These are phyloP conservation scores for Candida tetrigidarum DNA, from an alignment of 1,139 yeast genomes.

Conservation along the genomic window DNA sequence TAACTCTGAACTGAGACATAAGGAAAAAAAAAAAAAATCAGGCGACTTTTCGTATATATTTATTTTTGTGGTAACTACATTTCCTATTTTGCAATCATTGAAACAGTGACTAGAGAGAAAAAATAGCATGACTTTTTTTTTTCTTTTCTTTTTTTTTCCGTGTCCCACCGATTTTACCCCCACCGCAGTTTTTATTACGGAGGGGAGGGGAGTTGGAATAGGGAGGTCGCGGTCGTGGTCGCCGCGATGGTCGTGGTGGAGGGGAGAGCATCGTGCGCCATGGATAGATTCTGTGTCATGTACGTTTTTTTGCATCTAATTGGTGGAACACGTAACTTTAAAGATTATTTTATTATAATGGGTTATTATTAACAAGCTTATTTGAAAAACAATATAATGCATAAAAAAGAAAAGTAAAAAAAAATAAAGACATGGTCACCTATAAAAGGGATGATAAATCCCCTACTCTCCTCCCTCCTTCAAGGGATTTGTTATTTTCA, in stretches of 20 bases:
- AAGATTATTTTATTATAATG: slow-evolving; percentile 1
- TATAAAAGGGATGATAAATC: slow-evolving; percentile 4
- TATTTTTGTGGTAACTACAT: neutral
- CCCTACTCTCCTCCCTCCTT: neutral
- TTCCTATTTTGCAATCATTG: too few species aligned
- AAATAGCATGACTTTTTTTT: neutral
- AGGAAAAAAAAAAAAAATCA: too few species aligned
- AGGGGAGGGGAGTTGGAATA: too few species aligned
- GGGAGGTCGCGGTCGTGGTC: too few species aligned
- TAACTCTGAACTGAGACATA: neutral
- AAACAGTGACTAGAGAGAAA: too few species aligned
- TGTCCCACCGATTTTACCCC: neutral
- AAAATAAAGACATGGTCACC: neutral
- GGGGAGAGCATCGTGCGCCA: neutral
- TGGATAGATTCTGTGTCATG: neutral
- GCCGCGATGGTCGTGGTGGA: neutral
- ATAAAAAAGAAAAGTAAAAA: neutral
- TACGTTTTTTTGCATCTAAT: slow-evolving; percentile 5
- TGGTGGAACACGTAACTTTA: neutral
- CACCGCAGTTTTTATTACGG: neutral
- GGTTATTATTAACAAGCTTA: neutral
- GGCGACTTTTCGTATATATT: neutral
- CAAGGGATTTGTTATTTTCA: neutral
- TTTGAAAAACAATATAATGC: neutral
- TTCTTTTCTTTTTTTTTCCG: too few species aligned